Evolutionary conservation across 176 grass and related monocot species (phyloP).

Genomic region (Coix lacrymajobi): DNA sequence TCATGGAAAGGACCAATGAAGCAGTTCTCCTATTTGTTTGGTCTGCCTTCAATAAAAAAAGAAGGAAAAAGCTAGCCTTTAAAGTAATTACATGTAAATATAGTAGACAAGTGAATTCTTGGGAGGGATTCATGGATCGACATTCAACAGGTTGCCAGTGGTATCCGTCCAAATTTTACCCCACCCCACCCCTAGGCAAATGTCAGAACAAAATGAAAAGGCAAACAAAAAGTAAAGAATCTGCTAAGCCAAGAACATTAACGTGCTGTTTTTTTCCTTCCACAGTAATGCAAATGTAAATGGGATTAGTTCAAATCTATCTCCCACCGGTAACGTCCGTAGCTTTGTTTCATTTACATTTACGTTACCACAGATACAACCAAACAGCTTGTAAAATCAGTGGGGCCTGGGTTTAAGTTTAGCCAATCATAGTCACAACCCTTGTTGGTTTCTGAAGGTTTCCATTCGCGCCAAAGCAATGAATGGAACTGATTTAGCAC

Average conservation of each 20-base stretch:
- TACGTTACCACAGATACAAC: no score
- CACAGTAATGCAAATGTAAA: no score
- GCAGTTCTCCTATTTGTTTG: neutral
- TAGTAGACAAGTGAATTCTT: neutral
- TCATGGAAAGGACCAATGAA: neutral
- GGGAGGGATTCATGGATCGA: neutral
- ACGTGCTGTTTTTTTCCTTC: no score
- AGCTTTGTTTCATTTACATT: no score
- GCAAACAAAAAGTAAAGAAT: neutral
- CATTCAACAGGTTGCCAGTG: neutral
- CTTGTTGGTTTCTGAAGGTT: neutral
- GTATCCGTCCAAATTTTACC: neutral
- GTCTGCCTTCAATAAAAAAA: neutral
- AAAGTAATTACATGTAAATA: constrained; percentile 8
- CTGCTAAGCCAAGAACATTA: neutral
- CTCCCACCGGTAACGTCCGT: no score
- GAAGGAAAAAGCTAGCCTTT: neutral
- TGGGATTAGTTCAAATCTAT: no score
- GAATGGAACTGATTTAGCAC: neutral
- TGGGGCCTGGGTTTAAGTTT: neutral
- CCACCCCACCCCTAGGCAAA: neutral
- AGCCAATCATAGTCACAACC: neutral
- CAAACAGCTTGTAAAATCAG: neutral
- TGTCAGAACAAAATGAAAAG: neutral
- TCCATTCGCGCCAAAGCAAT: neutral